Base-by-base conservation (phyloP, 257 asterid genomes). In the Ilex asprella region DNA sequence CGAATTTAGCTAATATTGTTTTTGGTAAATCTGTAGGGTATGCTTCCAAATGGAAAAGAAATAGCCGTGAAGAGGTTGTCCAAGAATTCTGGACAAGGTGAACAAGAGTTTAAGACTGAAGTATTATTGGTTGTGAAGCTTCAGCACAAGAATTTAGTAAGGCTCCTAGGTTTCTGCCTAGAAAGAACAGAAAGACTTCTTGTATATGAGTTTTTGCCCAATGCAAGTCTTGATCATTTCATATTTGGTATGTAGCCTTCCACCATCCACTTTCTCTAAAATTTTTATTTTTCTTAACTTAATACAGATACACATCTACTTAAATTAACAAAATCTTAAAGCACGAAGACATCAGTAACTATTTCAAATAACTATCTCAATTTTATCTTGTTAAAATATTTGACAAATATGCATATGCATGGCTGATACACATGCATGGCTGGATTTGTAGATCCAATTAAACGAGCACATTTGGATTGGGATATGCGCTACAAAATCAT, bases 401-500 rank as follows among this genome's bases (percentile, higher is more conserved):
- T 21, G 27, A 21, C 27, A 21, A 21, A 21, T 21, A 21, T 21
- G 27, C 27, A 35, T 35, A 35, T 35, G 7, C 41, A 35, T 35
- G 41, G 5, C 7, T 8, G 41, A 35, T 21, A 2, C 27, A 3
- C 39, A 1, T 50, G n/a, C 47, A 5, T 7, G 2, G 21, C 12
- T 60, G 6, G 4, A 55, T 1, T 16, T 59, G 30, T 32, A 67
- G 71, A 63, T 29, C 65, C 56, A 1, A 31, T 2, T 2, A 72
- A 63, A 29, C 52, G 59, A 6, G 7, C 56, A 2, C 12, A 64
- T 1, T 35, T 84, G 53, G 80, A 77, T 49, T 82, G 86, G 87
- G 67, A 71, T 0, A 64, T 16, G 16, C 78, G 87, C 13, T 71
- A 67, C 79, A 78, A 59, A 53, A 82, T 85, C 67, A 82, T 85